phyloP scores from a whole-genome alignment of 2,329 filamentous ascomycete genomes.

The Aspergillus pseudoviridinutans region DNA sequence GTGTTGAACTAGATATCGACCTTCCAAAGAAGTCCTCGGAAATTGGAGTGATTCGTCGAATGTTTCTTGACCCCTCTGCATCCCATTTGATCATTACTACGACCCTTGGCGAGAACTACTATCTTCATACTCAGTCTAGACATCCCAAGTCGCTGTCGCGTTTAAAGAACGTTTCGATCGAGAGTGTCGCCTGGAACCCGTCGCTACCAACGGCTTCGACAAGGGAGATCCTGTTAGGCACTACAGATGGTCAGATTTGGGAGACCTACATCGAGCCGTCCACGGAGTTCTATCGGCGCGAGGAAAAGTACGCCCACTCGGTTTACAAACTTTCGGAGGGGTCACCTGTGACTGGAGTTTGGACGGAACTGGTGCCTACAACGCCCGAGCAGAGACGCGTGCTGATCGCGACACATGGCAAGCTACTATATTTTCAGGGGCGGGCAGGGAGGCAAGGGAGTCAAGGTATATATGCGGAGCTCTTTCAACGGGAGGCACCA shows the following conservation, averaged over 20 bases:
- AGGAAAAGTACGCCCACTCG: conserved; percentile 85
- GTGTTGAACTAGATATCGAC: conserved; percentile 72
- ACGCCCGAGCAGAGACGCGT: conserved; percentile 70
- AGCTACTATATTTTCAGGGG: conserved; percentile 76
- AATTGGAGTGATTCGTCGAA: conserved; percentile 84
- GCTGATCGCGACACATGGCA: conserved; percentile 72
- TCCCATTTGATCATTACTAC: conserved; percentile 92
- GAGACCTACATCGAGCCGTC: conserved; percentile 93
- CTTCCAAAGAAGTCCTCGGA: conserved; percentile 90
- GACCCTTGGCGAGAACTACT: conserved; percentile 91
- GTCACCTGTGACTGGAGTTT: conserved; percentile 72
- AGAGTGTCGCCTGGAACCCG: conserved; percentile 92
- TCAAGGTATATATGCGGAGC: conserved; percentile 79
- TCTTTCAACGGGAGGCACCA: conserved; percentile 85
- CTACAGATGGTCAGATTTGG: conserved; percentile 91
- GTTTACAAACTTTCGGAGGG: conserved; percentile 80
- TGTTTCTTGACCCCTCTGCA: conserved; percentile 96
- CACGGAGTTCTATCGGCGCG: conserved; percentile 89
- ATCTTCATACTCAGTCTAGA: conserved; percentile 91
- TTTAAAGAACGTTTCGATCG: conserved; percentile 80
- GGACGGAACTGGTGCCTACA: conserved; percentile 70
- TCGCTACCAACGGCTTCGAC: conserved; percentile 89
- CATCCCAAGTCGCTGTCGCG: conserved; percentile 77
- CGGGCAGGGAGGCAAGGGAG: conserved; percentile 67
- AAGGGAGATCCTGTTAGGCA: conserved; percentile 85